Evolutionary conservation across 768 basidiomycete species (phyloP), one percentile per base, ranked within the genome.

Genomic region (Suillus lakei): DNA sequence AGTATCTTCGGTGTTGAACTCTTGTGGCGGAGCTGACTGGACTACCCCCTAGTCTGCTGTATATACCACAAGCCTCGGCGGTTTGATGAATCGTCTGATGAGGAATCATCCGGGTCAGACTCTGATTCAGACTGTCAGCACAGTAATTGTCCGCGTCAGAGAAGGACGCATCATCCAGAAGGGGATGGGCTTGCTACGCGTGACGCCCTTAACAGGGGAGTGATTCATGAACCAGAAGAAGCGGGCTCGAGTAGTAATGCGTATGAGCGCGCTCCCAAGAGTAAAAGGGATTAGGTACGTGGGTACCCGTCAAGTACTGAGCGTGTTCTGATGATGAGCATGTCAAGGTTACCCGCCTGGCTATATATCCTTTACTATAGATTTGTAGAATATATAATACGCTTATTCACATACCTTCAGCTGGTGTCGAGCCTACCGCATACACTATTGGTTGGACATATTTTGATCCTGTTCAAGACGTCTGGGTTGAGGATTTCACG

Each of bases 21-120:
- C 39, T 26, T 61, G 41, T 28, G 39, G 38, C 66, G 48, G 12
- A 54, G 16, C 18, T 60, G 61, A 39, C 41, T 21, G 21, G 39
- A 38, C 55, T 48, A 36, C 38, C 30, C 10, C 39, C n/a, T 68
- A 98, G 96, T 98, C 59, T 98, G 96, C 75, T 98, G 96, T 76
- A 97, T 98, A 72, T 97, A 96, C 73, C 93, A 95, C 74, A 92
- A 91, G 73, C 90, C 91, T 1, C 84, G 85, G 63, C 79, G 73
- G 59, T 95, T 93, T 67, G 93, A 94, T 77, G 93, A 95, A 72
- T 95, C 89, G 0, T 88, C 88, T 39, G 85, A 86, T 48, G 58
- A 59, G 8, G 83, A 85, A 51, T 83, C 83, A 5, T 86, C 86
- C 0, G 88, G 85, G 48, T 84, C 86, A 2, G 84, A 84, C 59